Base-by-base conservation (phyloP, 1,139 yeast genomes). In the Taphrina flavorubra region DNA sequence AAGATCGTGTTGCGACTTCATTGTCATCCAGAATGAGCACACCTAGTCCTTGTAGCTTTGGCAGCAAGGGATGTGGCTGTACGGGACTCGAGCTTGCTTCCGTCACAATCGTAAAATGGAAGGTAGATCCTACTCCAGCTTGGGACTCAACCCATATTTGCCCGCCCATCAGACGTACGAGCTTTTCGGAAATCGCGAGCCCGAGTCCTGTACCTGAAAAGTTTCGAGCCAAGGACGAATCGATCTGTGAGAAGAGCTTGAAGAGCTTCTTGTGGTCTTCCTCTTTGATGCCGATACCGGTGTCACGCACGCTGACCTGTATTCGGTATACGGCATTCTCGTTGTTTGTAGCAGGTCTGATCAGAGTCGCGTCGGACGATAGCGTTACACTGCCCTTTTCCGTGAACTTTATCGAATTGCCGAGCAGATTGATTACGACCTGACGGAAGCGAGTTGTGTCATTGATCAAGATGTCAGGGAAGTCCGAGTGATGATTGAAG, bases 371-470 rank as follows among this genome's bases (percentile, higher is more conserved):
- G 71, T 49, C 34, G 6, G 69, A 69, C 6, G 70, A 65, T 37
- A 75, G 66, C 31, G 74, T 71, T 57, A 89, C 91, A 73, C 85
- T 86, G 56, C 95, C 95, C 71, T 82, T 80, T 71, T 85, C 86
- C 7, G 97, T 92, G 74, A 92, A 92, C 75, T 92, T 92, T 73
- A 92, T 81, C 0, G 96, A 89, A 77, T 90, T 92, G 13, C 95
- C 89, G 6, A 91, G 94, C 71, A 92, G 80, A 74, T 92, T 92
- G 91, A 91, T 90, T 31, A 91, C 88, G 68, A 92, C 88, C 78
- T 92, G 97, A 67, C 91, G 87, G 57, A 92, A 87, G 76, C 97
- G 81, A 76, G 91, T 90, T 6, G 94, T 86, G 77, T 92, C 97
- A n/a, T 97, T 97, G 78, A 91, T 87, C 77, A 87, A 81, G 74